Percentiles rank a stretch among this genome's conserved stretches.
Conservation (phyloP, 1,284 basidiomycete species). For the Lentinula novae-zelandiae region DNA sequence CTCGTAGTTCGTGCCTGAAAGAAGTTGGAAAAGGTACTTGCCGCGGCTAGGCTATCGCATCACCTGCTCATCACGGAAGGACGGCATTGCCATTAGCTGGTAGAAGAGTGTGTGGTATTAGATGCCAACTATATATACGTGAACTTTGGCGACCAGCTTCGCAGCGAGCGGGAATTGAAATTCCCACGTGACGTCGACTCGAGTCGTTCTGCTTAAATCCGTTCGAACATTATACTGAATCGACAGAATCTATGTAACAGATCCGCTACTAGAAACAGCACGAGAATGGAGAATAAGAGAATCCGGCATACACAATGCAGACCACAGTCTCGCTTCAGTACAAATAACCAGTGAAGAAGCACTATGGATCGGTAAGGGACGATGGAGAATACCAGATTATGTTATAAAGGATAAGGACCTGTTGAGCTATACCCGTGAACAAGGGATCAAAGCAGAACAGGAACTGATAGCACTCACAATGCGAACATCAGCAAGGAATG, state of each 20-base stretch:
- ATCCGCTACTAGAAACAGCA: not conserved
- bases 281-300: slow-evolving; percentile 18
- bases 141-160: too few species aligned
- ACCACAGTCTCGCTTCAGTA: slow-evolving; percentile 22
- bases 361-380: slow-evolving; percentile 22
- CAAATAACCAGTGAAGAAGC: slow-evolving; percentile 14
- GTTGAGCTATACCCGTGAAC: not conserved
- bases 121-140: too few species aligned
- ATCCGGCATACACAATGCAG: slow-evolving; percentile 12
- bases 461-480: not conserved
- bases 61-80: too few species aligned
- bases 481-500: not conserved
- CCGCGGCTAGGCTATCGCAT: not conserved
- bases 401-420: slow-evolving; percentile 18
- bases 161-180: too few species aligned
- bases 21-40: not conserved
- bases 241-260: slow-evolving; percentile 28
- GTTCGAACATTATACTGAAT: too few species aligned
- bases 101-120: too few species aligned
- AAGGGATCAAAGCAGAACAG: slow-evolving; percentile 4
- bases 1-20: not conserved
- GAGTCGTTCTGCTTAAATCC: too few species aligned
- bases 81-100: too few species aligned
- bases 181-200: too few species aligned
- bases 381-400: slow-evolving; percentile 20